Evolutionary conservation across 176 grass and related monocot genomes (phyloP).

Genomic region (Thalia dealbata): DNA sequence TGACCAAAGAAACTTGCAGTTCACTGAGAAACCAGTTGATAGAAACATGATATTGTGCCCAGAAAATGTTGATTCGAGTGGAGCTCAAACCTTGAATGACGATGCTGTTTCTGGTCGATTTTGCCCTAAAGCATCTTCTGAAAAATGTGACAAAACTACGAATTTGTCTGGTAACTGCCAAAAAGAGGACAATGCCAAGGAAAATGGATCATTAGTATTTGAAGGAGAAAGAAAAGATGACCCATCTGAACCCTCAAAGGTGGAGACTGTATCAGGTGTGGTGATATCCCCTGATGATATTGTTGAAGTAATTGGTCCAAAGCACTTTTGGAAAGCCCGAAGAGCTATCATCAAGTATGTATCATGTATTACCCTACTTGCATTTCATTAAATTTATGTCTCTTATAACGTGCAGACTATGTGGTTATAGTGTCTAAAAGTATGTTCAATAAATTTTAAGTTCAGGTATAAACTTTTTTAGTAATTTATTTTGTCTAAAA

Average conservation of each 20-base stretch:
- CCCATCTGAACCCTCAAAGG: conserved; percentile 24
- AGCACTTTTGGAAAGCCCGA: conserved; percentile 23
- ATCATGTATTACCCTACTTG: neutral
- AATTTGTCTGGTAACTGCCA: neutral
- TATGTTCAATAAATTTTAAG: too few species aligned
- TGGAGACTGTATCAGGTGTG: conserved; percentile 32
- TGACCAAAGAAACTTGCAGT: neutral
- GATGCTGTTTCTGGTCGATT: neutral
- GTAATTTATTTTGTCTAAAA: neutral
- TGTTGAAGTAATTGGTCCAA: conserved; percentile 17
- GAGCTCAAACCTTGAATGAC: neutral
- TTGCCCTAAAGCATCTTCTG: neutral
- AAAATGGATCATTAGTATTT: conserved; percentile 4
- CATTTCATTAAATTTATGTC: neutral
- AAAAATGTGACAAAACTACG: neutral
- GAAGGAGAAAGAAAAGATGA: conserved; percentile 22
- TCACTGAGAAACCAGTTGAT: neutral
- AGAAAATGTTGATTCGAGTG: conserved; percentile 1
- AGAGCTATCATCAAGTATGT: conserved; percentile 64
- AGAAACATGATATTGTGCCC: neutral
- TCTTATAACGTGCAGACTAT: neutral
- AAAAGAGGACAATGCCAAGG: neutral
- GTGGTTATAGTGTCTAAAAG: too few species aligned
- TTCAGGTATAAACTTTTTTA: neutral
- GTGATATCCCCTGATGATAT: conserved; percentile 52